phyloP scores from a whole-genome alignment of 441 rosid species.

The Populus hybrid region DNA sequence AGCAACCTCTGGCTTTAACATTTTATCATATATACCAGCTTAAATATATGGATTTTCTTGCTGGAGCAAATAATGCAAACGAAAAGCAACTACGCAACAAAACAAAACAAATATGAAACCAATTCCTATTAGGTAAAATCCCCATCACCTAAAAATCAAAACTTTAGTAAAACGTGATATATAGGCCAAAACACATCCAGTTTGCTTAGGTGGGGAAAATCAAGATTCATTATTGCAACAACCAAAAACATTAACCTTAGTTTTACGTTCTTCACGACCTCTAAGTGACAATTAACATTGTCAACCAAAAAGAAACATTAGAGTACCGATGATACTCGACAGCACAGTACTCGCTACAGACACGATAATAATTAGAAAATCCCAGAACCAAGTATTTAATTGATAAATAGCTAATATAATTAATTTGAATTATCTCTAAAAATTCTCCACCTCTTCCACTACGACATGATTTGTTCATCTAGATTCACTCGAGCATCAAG shows the following conservation, averaged over 20 bases:
- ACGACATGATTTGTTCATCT: slow-evolving; percentile 9
- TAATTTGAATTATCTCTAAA: not conserved
- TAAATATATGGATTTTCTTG: not conserved
- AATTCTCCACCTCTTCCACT: slow-evolving; percentile 4
- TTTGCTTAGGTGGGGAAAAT: not conserved
- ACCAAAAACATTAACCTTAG: not conserved
- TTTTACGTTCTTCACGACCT: too few relatives aligned
- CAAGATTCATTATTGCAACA: not conserved
- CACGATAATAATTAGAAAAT: slow-evolving; percentile 8
- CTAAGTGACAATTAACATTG: not conserved
- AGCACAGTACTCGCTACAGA: not conserved
- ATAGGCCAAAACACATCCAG: not conserved
- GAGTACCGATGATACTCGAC: too few relatives aligned
- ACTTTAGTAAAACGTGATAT: not conserved
- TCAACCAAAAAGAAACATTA: not conserved
- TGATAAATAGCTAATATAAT: not conserved
- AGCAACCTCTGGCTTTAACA: not conserved
- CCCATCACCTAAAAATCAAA: not conserved
- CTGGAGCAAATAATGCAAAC: not conserved
- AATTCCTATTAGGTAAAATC: not conserved
- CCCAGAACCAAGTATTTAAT: not conserved
- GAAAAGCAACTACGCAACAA: not conserved
- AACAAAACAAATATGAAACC: not conserved
- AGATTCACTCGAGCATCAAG: slow-evolving; percentile 9
- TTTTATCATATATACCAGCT: not conserved